Percentiles rank a stretch among this genome's conserved stretches.
Evolutionary conservation across 768 basidiomycete genomes (phyloP).

Genomic region (Trametes villosa): DNA sequence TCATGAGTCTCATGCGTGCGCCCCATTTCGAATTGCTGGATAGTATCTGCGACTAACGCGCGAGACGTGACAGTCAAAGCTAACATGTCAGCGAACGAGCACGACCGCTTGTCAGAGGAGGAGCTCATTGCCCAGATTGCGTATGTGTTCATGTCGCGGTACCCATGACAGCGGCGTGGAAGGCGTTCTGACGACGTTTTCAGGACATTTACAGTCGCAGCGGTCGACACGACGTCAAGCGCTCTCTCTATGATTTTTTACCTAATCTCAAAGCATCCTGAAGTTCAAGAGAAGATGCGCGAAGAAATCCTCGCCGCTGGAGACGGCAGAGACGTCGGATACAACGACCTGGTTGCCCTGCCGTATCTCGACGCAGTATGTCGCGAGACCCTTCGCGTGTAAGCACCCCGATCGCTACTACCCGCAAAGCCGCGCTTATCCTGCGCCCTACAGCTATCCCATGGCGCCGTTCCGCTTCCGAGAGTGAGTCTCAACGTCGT

Average conservation of each 20-base stretch:
- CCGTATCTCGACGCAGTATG: slow-evolving; percentile 68
- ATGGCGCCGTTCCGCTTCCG: slow-evolving; percentile 47
- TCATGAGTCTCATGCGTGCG: slow-evolving; percentile 55
- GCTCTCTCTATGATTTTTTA: slow-evolving; percentile 43
- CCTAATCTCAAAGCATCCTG: slow-evolving; percentile 40
- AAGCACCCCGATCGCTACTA: slow-evolving; percentile 29
- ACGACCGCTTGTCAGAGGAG: slow-evolving; percentile 25
- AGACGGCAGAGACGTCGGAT: slow-evolving; percentile 35
- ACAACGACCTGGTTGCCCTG: slow-evolving; percentile 48
- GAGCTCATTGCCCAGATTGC: slow-evolving; percentile 28
- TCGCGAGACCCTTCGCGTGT: slow-evolving; percentile 59
- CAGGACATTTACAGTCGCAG: slow-evolving; percentile 44
- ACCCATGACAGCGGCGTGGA: too few relatives aligned
- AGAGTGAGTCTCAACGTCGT: slow-evolving; percentile 24
- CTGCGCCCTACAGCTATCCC: slow-evolving; percentile 41
- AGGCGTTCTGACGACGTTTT: too few relatives aligned
- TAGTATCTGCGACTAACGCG: background rate
- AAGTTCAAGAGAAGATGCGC: slow-evolving; percentile 46
- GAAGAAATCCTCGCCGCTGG: slow-evolving; percentile 39
- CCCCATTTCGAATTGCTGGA: background rate
- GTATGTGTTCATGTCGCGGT: too few relatives aligned
- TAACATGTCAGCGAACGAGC: slow-evolving; percentile 19
- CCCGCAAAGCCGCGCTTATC: too few relatives aligned
- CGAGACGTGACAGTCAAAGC: slow-evolving; percentile 23
- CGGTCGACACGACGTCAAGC: slow-evolving; percentile 49